phyloP scores from a whole-genome alignment of 495 filamentous ascomycete genomes.

The Stereocaulon alpinum region DNA sequence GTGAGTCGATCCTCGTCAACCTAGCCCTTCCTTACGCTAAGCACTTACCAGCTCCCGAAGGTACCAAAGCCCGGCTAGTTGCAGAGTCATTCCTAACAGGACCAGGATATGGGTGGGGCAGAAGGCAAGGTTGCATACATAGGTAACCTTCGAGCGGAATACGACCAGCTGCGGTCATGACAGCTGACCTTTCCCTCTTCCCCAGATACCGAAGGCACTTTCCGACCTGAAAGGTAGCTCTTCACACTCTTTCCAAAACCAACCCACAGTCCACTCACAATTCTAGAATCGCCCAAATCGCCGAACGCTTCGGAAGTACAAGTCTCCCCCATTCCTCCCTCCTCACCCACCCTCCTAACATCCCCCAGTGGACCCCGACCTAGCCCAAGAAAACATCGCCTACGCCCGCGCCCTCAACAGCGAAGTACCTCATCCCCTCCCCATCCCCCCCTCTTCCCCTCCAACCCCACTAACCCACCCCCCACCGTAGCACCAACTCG shows the following conservation, averaged over 20 bases:
- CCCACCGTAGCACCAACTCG: slow-evolving; percentile 49
- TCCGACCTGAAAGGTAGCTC: slow-evolving; percentile 51
- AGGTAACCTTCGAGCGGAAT: slow-evolving; percentile 26
- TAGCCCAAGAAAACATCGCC: slow-evolving; percentile 64
- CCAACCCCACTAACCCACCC: not conserved
- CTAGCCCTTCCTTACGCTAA: not conserved
- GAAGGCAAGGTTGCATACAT: slow-evolving; percentile 75
- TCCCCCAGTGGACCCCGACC: slow-evolving; percentile 44
- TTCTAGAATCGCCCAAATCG: slow-evolving; percentile 55
- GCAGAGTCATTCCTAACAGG: slow-evolving; percentile 19
- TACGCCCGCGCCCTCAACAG: slow-evolving; percentile 65
- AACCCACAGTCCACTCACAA: not conserved
- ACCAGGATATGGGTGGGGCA: slow-evolving; percentile 57
- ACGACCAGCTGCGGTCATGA: not conserved
- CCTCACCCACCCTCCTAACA: not conserved
- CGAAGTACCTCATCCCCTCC: slow-evolving; percentile 29
- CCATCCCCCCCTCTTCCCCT: not conserved
- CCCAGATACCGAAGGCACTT: slow-evolving; percentile 67
- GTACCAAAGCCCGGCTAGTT: slow-evolving; percentile 4
- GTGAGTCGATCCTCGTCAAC: slow-evolving; percentile 14
- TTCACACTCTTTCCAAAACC: not conserved
- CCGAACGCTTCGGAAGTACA: slow-evolving; percentile 55
- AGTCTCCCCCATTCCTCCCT: not conserved
- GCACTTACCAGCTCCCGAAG: slow-evolving; percentile 31
- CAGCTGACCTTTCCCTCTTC: not conserved